These are phyloP conservation scores for Lasiodiplodia hormozganensis DNA, from an alignment of 2,329 filamentous ascomycete genomes.

Conservation along the genomic window DNA sequence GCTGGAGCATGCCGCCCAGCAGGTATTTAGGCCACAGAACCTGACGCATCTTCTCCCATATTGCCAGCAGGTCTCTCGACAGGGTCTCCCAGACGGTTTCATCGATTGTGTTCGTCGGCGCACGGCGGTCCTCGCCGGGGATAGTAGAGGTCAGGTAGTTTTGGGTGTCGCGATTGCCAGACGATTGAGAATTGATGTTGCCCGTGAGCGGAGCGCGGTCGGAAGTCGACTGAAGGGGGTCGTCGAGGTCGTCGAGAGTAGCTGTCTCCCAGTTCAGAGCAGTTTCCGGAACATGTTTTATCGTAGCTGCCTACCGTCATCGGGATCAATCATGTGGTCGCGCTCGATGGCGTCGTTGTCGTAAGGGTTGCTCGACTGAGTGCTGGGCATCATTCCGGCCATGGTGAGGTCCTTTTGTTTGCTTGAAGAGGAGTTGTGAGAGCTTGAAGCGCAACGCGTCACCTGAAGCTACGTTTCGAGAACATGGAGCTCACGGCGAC, in stretches of 20 bases:
- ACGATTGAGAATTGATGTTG: constrained; percentile 72
- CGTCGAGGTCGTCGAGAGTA: constrained; percentile 91
- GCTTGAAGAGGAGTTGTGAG: background rate
- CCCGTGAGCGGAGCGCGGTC: constrained; percentile 83
- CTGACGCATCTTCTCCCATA: constrained; percentile 98
- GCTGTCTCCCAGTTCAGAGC: constrained; percentile 56
- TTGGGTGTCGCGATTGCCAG: constrained; percentile 65
- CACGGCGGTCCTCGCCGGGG: constrained; percentile 88
- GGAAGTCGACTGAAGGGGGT: constrained; percentile 73
- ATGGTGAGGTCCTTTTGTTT: constrained; percentile 36
- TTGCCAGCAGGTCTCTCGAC: constrained; percentile 85
- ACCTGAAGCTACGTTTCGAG: constrained; percentile 26
- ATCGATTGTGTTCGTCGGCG: constrained; percentile 92
- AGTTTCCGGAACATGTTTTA: constrained; percentile 28
- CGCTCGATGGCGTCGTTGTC: constrained; percentile 56
- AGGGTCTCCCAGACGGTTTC: constrained; percentile 98
- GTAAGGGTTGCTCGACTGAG: constrained; percentile 47
- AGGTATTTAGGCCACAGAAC: constrained; percentile 96
- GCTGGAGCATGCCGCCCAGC: constrained; percentile 70
- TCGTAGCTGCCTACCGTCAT: constrained; percentile 52
- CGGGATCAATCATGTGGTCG: constrained; percentile 58
- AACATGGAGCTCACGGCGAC: constrained; percentile 13
- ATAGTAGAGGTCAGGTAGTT: constrained; percentile 88
- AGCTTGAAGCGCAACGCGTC: constrained; percentile 20
- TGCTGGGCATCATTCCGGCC: constrained; percentile 55